Evolutionary conservation across 208 protist species (phyloP).

Genomic region (Kentomonas sorsogonicus): DNA sequence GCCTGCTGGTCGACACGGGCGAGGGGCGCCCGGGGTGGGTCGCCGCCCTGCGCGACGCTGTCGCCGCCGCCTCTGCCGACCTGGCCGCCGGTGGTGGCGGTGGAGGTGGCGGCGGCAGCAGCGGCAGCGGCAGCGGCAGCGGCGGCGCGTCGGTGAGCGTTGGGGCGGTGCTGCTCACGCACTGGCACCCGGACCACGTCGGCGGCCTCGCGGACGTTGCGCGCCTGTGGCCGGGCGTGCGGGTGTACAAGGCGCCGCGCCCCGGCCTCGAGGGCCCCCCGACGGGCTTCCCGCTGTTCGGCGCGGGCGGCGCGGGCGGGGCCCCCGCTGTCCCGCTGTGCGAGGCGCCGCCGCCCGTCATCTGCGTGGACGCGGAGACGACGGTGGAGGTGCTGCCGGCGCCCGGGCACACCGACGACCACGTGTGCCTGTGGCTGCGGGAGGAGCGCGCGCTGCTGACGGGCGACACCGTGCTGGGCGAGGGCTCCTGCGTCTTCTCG

Average conservation of each 20-base stretch:
- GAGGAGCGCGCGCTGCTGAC: constrained; percentile 60
- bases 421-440: constrained; percentile 41
- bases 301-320: too few species aligned
- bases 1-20: constrained; percentile 57
- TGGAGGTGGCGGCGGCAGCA: too few species aligned
- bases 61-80: constrained; percentile 18
- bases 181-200: constrained; percentile 69
- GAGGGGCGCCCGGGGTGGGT: constrained; percentile 41
- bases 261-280: too few species aligned
- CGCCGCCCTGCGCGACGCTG: constrained; percentile 20
- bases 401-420: constrained; percentile 69
- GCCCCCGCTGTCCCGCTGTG: constrained; percentile 18
- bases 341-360: constrained; percentile 16
- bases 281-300: too few species aligned
- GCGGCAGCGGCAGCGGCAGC: too few species aligned
- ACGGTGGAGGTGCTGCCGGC: constrained; percentile 40
- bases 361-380: constrained; percentile 41
- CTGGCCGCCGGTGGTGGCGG: too few species aligned
- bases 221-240: constrained; percentile 27
- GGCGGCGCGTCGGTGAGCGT: constrained; percentile 33
- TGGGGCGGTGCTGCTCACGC: constrained; percentile 53
- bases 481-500: constrained; percentile 54
- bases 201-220: constrained; percentile 43
- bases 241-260: constrained; percentile 42
- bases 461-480: constrained; percentile 54